phyloP scores from a whole-genome alignment of 2,329 filamentous ascomycete species.

The Neopestalotiopsis sp. region DNA sequence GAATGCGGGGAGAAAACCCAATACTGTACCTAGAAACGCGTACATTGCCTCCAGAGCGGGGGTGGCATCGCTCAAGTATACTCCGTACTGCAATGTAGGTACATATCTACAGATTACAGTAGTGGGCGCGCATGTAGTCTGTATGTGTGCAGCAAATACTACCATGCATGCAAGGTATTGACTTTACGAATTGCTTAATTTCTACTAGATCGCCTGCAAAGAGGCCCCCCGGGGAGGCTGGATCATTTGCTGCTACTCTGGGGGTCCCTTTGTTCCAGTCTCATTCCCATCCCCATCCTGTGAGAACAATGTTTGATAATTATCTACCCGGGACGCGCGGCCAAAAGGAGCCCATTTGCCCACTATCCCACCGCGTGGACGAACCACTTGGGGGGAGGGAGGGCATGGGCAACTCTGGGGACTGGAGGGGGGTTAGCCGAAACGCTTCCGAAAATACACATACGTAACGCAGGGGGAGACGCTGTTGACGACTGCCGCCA shows the following conservation, averaged over 20 bases:
- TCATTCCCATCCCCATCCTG: neutral
- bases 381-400: neutral
- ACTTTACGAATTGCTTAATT: neutral
- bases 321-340: neutral
- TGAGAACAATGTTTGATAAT: neutral
- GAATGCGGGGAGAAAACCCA: too few species aligned
- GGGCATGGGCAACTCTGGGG: neutral
- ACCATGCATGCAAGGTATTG: neutral
- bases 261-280: neutral
- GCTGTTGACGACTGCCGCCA: neutral
- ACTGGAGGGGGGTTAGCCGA: neutral
- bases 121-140: neutral
- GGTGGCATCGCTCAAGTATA: too few species aligned
- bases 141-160: neutral
- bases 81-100: too few species aligned
- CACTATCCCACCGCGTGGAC: neutral
- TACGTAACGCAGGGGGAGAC: neutral
- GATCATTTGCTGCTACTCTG: neutral
- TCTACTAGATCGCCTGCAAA: neutral
- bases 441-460: slow-evolving; percentile 1
- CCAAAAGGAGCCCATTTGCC: neutral
- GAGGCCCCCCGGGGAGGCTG: neutral
- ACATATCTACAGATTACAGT: too few species aligned
- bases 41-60: too few species aligned
- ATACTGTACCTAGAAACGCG: too few species aligned